These are phyloP conservation scores for Scedosporium boydii DNA, from an alignment of 2,329 filamentous ascomycete genomes.

Conservation along the genomic window DNA sequence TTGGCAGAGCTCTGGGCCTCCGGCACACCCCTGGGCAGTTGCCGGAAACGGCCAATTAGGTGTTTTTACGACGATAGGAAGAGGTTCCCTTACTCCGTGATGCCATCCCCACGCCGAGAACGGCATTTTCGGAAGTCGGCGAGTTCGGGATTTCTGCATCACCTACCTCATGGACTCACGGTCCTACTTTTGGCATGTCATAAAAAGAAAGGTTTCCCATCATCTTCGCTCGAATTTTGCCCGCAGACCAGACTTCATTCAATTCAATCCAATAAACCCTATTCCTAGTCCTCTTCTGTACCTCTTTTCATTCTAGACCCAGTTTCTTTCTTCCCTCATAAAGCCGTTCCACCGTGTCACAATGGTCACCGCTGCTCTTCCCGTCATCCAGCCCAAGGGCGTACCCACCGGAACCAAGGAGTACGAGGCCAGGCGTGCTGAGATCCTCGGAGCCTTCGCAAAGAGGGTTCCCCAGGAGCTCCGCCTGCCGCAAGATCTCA, in stretches of 20 bases:
- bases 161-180: too few species aligned
- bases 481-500: slow-evolving; percentile 17
- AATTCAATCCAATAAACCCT: neutral
- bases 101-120: neutral
- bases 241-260: neutral
- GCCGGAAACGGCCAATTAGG: neutral
- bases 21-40: neutral
- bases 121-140: neutral
- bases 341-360: neutral
- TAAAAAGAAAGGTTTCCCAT: too few species aligned
- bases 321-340: neutral
- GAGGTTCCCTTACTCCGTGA: neutral
- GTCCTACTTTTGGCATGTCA: too few species aligned
- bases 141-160: neutral
- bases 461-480: slow-evolving; percentile 20
- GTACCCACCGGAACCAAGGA: slow-evolving; percentile 13
- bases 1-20: neutral
- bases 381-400: slow-evolving; percentile 11
- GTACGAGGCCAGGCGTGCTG: slow-evolving; percentile 15
- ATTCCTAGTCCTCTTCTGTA: neutral
- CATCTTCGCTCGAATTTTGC: neutral
- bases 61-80: neutral
- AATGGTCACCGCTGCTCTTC: slow-evolving; percentile 3
- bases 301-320: neutral
- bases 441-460: slow-evolving; percentile 20